Evolutionary conservation across 768 basidiomycete species (phyloP), one percentile per base, ranked within the genome.

Genomic region (Lentinula lateritia): DNA sequence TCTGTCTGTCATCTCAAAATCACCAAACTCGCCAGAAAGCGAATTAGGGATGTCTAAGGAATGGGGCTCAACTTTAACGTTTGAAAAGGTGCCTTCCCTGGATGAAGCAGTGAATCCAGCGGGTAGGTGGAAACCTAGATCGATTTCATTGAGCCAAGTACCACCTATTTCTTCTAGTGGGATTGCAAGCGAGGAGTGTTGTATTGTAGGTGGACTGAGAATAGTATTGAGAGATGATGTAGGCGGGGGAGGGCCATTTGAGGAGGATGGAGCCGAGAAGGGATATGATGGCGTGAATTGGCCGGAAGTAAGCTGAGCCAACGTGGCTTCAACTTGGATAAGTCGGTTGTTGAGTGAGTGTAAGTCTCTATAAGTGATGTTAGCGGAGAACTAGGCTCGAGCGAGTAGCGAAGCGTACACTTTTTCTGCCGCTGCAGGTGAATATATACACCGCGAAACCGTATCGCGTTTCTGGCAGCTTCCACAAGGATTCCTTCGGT

Each of bases 291-390:
- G 52, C 35, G 58, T 43, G 45, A 69, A 69, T 63, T 75, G 73
- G 8, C 78, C 79, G 45, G 74, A 69, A 5, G 78, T 77, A 5
- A 86, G 70, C 66, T 83, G 78, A 5, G 81, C 79, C 16, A 89
- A 73, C 48, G 81, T 75, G 2, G 83, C 73, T 73, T 93, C 91
- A 64, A 92, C 80, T 61, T 83, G 80, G 34, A 88, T 83, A 34
- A 92, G 78, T 12, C 91, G 83, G 71, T 93, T 93, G 68, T 93
- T 89, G 43, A 93, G 79, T 1, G 90, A 90, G 68, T 93, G 91
- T 1, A 93, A 77, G 71, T 93, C 92, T 48, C 88, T 89, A 67
- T 13, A 28, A 35, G 52, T 4, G 18, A 52, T 50, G 50, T 10
- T 41, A 50, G 52, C 43, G 35, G 18, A 35, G 28, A 18, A 43